These are phyloP conservation scores for Mitragyna speciosa DNA, from an alignment of 257 asterid species.

Conservation along the genomic window DNA sequence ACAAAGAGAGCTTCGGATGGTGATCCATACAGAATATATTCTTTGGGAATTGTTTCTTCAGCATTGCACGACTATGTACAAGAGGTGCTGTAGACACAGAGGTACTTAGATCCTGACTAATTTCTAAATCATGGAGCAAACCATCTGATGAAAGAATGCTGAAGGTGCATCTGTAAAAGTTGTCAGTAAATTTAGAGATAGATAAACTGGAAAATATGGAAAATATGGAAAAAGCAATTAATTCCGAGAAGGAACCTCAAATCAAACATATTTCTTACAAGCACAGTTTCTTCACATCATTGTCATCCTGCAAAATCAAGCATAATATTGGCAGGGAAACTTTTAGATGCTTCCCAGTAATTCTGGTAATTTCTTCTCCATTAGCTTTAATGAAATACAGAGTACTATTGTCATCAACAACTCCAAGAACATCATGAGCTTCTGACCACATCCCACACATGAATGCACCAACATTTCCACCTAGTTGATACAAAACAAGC, in stretches of 20 bases:
- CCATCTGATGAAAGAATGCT: slow-evolving; percentile 77
- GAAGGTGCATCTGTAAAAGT: slow-evolving; percentile 73
- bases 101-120: slow-evolving; percentile 81
- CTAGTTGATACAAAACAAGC: slow-evolving; percentile 39
- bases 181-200: slow-evolving; percentile 26
- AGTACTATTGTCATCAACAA: slow-evolving; percentile 70
- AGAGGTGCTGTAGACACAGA: slow-evolving; percentile 56
- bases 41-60: slow-evolving; percentile 49
- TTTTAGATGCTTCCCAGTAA: slow-evolving; percentile 63
- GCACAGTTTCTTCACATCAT: slow-evolving; percentile 55
- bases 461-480: slow-evolving; percentile 51
- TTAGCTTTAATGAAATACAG: slow-evolving; percentile 71
- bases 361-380: slow-evolving; percentile 90
- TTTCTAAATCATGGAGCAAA: slow-evolving; percentile 74
- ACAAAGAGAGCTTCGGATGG: slow-evolving; percentile 52
- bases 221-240: slow-evolving; percentile 21
- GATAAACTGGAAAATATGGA: slow-evolving; percentile 21
- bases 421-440: slow-evolving; percentile 86
- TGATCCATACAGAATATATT: slow-evolving; percentile 80
- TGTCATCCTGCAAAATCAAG: slow-evolving; percentile 62
- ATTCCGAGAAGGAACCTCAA: slow-evolving; percentile 22
- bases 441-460: slow-evolving; percentile 91
- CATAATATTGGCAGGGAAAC: slow-evolving; percentile 66
- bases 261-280: slow-evolving; percentile 48
- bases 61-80: slow-evolving; percentile 39